These are phyloP conservation scores for Cyclotella choctawhatcheeana DNA, from an alignment of 108 stramenopile genomes.

Conservation along the genomic window DNA sequence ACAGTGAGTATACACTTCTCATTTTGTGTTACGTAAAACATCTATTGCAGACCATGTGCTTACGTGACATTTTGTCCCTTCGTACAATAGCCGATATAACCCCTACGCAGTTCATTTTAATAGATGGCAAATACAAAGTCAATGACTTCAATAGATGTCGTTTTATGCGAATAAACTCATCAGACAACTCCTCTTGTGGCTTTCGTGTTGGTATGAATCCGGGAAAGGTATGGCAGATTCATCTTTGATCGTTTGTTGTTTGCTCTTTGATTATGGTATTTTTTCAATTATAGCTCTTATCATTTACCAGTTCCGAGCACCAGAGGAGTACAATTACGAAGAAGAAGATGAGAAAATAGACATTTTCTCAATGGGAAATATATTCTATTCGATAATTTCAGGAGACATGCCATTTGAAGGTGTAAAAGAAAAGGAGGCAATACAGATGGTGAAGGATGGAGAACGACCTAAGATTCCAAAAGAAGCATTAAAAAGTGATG, in stretches of 20 bases:
- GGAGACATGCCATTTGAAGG: slow-evolving; percentile 57
- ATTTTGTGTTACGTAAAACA: background rate
- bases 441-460: slow-evolving; percentile 42
- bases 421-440: slow-evolving; percentile 32
- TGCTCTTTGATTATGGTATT: slow-evolving; percentile 1
- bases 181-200: slow-evolving; percentile 55
- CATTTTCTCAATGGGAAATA: slow-evolving; percentile 78
- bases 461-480: slow-evolving; percentile 59
- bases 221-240: slow-evolving; percentile 40
- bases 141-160: slow-evolving; percentile 82
- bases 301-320: slow-evolving; percentile 52
- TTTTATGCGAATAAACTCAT: slow-evolving; percentile 50
- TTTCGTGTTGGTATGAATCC: slow-evolving; percentile 63
- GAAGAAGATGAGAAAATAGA: slow-evolving; percentile 72
- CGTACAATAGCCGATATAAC: slow-evolving; percentile 69
- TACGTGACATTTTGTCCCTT: too few species aligned
- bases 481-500: slow-evolving; percentile 44
- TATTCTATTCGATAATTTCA: slow-evolving; percentile 66
- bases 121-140: slow-evolving; percentile 66
- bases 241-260: slow-evolving; percentile 11
- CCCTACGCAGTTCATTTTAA: slow-evolving; percentile 66
- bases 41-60: background rate
- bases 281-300: background rate
- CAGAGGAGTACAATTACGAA: slow-evolving; percentile 74
- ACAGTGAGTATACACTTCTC: slow-evolving; percentile 41